Base-by-base conservation (phyloP, 1,139 yeast genomes). In the Taphrina pruni region DNA sequence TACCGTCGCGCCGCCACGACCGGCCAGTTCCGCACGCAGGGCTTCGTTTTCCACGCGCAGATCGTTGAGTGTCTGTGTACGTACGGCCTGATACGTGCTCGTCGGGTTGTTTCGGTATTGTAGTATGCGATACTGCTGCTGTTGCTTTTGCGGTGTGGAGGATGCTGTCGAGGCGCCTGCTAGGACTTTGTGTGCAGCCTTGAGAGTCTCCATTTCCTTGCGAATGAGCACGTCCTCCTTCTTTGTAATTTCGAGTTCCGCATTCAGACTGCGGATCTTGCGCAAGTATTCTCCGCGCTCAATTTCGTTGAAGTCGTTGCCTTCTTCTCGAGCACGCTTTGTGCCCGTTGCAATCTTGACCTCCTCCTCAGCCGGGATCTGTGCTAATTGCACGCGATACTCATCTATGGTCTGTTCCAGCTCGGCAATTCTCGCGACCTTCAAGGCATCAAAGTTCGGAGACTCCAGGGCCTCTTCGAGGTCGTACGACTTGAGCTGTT, bases 51-150 rank as follows among this genome's bases (percentile, higher is more conserved):
- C 97, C 48, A 79, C 77, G 60, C 82, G 77, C 43, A 91, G 79
- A 0, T 82, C 79, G 20, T 83, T 84, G 26, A 90, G 77, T 70
- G 84, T 81, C 56, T 82, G 79, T 71, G 81, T 82, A 73, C 88
- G 88, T n/a, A 88, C 79, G 14, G 83, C 78, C 76, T 90, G 95
- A 74, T 88, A 89, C 36, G 81, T 81, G 2, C 84, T 73, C n/a
- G 88, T 83, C 0, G 96, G 96, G 75, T 88, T 90, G 52, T 85
- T 83, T 69, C 87, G 82, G 68, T 89, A 78, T 76, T 89, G 90
- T 26, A 91, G 77, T 0, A 90, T 82, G 61, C 87, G 83, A n/a
- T 45, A 17, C 2, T 82, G 76, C 58, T 78, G 77, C n/a, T 77
- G 74, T 70, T 45, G 48, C 2, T 82, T 76, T 58, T 78, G 77